Conservation (phyloP, 2,329 filamentous ascomycete genomes). For the Teratosphaeriaceae sp. region DNA sequence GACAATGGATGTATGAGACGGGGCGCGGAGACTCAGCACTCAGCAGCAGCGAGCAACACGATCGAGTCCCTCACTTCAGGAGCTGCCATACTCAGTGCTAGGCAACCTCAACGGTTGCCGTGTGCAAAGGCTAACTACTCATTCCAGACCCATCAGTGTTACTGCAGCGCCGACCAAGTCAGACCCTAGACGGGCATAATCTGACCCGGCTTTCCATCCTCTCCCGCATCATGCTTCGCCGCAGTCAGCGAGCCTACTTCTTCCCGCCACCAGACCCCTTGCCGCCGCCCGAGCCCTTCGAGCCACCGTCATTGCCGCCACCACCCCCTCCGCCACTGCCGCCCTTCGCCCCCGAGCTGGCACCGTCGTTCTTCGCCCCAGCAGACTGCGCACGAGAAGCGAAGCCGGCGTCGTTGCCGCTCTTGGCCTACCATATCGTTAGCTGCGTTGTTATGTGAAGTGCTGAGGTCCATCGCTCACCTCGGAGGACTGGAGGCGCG, state of each 20-base stretch:
- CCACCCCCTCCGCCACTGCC: not conserved
- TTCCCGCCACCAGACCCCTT: constrained; percentile 3
- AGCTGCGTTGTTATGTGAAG: not conserved
- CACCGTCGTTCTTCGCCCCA: not conserved
- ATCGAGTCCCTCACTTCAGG: too few species aligned
- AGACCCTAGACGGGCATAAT: too few species aligned
- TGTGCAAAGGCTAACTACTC: too few species aligned
- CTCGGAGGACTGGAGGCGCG: constrained; percentile 3
- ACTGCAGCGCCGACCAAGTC: too few species aligned
- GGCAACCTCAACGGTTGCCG: too few species aligned
- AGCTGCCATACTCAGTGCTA: too few species aligned
- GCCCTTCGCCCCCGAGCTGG: not conserved
- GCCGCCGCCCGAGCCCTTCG: not conserved
- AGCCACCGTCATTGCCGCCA: not conserved
- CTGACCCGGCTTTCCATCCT: too few species aligned
- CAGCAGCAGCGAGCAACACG: too few species aligned
- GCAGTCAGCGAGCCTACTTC: not conserved
- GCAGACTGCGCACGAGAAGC: constrained; percentile 4
- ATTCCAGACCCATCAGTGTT: too few species aligned
- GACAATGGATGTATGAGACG: too few species aligned
- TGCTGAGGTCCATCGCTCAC: not conserved
- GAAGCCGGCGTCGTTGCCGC: constrained; percentile 1
- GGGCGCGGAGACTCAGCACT: too few species aligned
- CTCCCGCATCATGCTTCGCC: not conserved
- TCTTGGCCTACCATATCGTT: not conserved